A percentile compares a stretch with the other conserved stretches of the same genome.
Conservation (phyloP, 2,329 filamentous ascomycete species). For the Talaromyces sp. region DNA sequence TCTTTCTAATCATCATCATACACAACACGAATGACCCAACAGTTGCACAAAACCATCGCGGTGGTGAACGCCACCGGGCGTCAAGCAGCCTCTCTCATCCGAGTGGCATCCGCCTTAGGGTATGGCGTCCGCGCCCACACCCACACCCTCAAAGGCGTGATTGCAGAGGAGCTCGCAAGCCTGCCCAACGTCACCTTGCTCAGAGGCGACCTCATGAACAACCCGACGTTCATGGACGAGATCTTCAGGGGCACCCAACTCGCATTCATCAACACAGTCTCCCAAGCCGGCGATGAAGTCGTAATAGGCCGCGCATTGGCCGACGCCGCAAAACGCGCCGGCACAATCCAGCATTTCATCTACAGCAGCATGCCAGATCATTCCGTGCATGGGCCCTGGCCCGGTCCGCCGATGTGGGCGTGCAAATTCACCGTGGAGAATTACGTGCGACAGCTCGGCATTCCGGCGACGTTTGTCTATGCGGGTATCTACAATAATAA, state of each 20-base stretch:
- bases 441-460: conserved; percentile 76
- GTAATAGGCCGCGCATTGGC: conserved; percentile 84
- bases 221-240: conserved; percentile 68
- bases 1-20: neutral
- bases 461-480: conserved; percentile 91
- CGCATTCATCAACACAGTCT: conserved; percentile 97
- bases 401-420: conserved; percentile 83
- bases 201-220: conserved; percentile 67
- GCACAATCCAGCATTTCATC: conserved; percentile 79
- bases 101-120: conserved; percentile 88
- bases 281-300: conserved; percentile 85
- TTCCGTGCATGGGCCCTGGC: conserved; percentile 77
- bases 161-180: conserved; percentile 78
- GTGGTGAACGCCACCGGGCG: conserved; percentile 95
- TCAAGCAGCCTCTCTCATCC: conserved; percentile 91
- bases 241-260: conserved; percentile 82
- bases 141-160: conserved; percentile 79
- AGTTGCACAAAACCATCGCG: conserved; percentile 73
- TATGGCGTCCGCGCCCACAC: conserved; percentile 92
- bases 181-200: conserved; percentile 78
- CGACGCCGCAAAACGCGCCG: conserved; percentile 80
- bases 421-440: conserved; percentile 91
- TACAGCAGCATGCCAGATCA: conserved; percentile 98
- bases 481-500: conserved; percentile 99
- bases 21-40: conserved; percentile 40